phyloP scores from a whole-genome alignment of 2,329 filamentous ascomycete genomes.

The Plenodomus lindquistii region DNA sequence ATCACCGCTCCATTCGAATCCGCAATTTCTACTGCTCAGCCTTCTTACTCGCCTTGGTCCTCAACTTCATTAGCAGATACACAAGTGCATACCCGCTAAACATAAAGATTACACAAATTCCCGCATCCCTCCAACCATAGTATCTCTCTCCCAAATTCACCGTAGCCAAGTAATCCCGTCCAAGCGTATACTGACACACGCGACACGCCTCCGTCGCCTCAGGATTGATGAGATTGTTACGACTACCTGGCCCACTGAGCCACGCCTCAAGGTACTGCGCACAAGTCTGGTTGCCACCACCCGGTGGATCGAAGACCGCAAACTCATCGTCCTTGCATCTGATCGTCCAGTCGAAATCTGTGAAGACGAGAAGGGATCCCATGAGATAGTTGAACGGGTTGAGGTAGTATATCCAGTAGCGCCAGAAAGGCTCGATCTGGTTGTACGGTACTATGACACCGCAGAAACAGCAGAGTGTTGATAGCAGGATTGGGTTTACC shows the following conservation, averaged over 20 bases:
- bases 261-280: conserved; percentile 51
- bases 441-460: conserved; percentile 66
- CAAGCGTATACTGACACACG: conserved; percentile 64
- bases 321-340: conserved; percentile 43
- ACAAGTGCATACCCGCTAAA: conserved; percentile 58
- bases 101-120: conserved; percentile 61
- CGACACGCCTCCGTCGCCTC: conserved; percentile 59
- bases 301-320: conserved; percentile 53
- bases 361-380: conserved; percentile 45
- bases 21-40: too few relatives aligned
- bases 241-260: conserved; percentile 16
- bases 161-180: conserved; percentile 62
- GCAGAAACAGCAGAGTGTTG: conserved; percentile 29
- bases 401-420: conserved; percentile 48
- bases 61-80: conserved; percentile 49
- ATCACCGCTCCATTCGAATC: too few relatives aligned
- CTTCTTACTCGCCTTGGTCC: conserved; percentile 48
- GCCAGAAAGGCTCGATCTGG: conserved; percentile 72
- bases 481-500: conserved; percentile 30
- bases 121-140: conserved; percentile 70
- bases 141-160: conserved; percentile 65
- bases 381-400: conserved; percentile 52
- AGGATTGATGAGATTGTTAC: conserved; percentile 62
- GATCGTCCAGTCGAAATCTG: conserved; percentile 48
- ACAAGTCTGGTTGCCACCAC: conserved; percentile 61